These are phyloP conservation scores for Moesziomyces antarcticus DNA, from an alignment of 1,284 basidiomycete species.

Conservation along the genomic window DNA sequence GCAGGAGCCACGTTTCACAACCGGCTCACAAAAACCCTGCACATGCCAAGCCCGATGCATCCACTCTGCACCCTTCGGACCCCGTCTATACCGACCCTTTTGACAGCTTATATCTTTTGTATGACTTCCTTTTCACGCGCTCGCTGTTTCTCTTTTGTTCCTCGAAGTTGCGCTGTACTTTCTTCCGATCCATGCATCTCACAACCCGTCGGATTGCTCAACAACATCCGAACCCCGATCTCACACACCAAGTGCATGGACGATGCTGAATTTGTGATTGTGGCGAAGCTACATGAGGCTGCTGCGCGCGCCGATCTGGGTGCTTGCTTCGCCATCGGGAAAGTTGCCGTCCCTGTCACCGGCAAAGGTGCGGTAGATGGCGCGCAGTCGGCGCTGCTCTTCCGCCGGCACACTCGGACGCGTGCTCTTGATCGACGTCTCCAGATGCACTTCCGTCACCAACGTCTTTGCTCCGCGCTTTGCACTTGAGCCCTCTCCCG, in stretches of 20 bases:
- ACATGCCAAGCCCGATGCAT: not conserved
- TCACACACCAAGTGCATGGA: not conserved
- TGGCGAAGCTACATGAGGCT: slow-evolving; percentile 58
- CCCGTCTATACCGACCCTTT: not conserved
- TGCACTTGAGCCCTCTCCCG: not conserved
- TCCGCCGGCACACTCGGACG: slow-evolving; percentile 62
- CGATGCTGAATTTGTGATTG: too few species aligned
- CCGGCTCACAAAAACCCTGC: not conserved
- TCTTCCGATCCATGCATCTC: not conserved
- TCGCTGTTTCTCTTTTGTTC: not conserved
- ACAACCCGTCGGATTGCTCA: not conserved
- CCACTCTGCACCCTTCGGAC: not conserved
- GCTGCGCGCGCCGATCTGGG: slow-evolving; percentile 58
- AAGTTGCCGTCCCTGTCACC: slow-evolving; percentile 62
- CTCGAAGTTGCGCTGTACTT: not conserved
- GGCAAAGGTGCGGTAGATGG: slow-evolving; percentile 61
- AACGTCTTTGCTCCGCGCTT: slow-evolving; percentile 26
- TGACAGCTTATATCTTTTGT: not conserved
- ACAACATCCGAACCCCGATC: not conserved
- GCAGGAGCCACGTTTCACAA: not conserved
- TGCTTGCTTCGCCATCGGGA: slow-evolving; percentile 60
- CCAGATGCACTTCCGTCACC: slow-evolving; percentile 55
- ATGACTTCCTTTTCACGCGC: not conserved
- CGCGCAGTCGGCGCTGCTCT: slow-evolving; percentile 52
- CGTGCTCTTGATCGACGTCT: slow-evolving; percentile 55